Base-by-base conservation (phyloP, 768 basidiomycete species). In the Suillus variegatus region DNA sequence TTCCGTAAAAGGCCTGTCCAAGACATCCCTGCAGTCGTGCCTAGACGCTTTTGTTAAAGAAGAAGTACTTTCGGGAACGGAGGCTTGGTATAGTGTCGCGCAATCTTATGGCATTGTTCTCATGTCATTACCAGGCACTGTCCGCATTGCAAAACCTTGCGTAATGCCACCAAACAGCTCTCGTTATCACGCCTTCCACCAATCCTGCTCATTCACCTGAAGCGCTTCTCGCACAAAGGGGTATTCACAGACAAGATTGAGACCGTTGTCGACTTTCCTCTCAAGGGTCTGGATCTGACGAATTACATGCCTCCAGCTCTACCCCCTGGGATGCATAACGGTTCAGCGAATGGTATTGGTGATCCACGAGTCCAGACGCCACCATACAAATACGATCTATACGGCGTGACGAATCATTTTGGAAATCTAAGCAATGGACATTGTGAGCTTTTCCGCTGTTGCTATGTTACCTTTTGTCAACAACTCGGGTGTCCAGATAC, bases 191-290 rank as follows among this genome's bases (percentile, higher is more conserved):
- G 97, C 20, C 84, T 99, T 13, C 97, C 97, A 0, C 96, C 97
- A 0, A 88, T 99, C 46, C 84, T 99, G 18, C 81, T 97, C 69
- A 93, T 97, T 68, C 94, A 96, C 71, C 83, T 97, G 47, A 97
- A 97, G 74, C 88, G 95, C 51, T 97, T 97, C 81, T 92, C 93
- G 61, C 88, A 89, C 69, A 92, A 94, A 68, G 95, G 95, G 1
- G 88, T 88, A 3, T 97, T 97, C 77, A 95, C 93, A 43, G 95
- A 98, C 80, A 98, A 98, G 81, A 88, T 99, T 62, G 96, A 99
- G 76, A 97, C 96, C 1, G 86, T 89, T 67, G 92, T 99, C 49
- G 93, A 97, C 67, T 99, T 93, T 78, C 97, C 97, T 7, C 77
- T 85, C 69, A 87, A 81, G 67, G 70, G 71, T 22, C 72, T 89